phyloP scores from a whole-genome alignment of 169 alveolate species.

The Cryptosporidium canis region DNA sequence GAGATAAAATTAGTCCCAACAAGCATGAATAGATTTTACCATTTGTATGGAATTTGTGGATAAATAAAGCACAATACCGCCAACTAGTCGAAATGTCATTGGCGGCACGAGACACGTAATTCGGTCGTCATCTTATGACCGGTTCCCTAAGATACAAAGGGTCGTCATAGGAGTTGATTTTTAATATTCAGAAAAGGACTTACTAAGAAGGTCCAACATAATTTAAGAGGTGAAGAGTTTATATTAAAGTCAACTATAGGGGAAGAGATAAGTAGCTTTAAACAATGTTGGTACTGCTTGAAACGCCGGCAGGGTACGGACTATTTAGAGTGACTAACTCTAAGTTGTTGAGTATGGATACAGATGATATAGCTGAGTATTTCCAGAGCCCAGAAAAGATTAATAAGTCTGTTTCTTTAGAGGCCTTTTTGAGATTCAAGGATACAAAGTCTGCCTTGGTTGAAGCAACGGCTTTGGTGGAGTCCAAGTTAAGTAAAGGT shows the following conservation, averaged over 20 bases:
- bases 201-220: neutral
- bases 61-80: neutral
- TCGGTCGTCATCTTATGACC: slow-evolving; percentile 62
- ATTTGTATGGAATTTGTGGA: neutral
- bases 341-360: slow-evolving; percentile 87
- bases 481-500: slow-evolving; percentile 92
- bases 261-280: neutral
- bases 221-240: neutral
- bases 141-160: neutral
- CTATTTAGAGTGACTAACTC: slow-evolving; percentile 93
- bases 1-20: neutral
- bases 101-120: slow-evolving; percentile 72
- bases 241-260: neutral
- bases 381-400: slow-evolving; percentile 89
- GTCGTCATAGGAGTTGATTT: neutral
- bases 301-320: slow-evolving; percentile 99
- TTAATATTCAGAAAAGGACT: neutral
- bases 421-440: slow-evolving; percentile 89
- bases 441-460: slow-evolving; percentile 90
- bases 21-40: neutral
- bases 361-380: slow-evolving; percentile 84
- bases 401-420: slow-evolving; percentile 81
- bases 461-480: slow-evolving; percentile 85
- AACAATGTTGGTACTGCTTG: slow-evolving; percentile 96
- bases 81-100: neutral